Evolutionary conservation across 441 rosid genomes (phyloP).

Genomic region (Hura crepitans): DNA sequence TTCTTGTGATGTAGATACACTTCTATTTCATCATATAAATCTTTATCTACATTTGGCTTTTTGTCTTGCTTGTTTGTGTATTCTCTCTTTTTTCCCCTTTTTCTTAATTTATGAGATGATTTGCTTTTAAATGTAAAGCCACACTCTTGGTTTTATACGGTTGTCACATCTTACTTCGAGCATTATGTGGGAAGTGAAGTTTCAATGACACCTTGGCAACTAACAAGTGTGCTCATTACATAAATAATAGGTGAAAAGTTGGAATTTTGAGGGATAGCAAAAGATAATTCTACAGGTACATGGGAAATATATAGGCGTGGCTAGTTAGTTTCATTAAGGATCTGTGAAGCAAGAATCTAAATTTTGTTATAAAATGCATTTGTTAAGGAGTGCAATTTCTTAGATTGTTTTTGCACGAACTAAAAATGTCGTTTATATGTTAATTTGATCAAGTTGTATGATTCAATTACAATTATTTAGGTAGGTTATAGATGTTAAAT

Average conservation of each 20-base stretch:
- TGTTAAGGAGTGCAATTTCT: neutral
- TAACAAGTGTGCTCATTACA: neutral
- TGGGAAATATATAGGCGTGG: neutral
- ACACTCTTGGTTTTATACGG: neutral
- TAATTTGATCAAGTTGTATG: constrained; percentile 1
- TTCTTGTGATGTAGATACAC: neutral
- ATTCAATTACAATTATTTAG: neutral
- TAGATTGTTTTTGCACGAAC: neutral
- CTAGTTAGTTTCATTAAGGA: neutral
- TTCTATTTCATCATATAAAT: neutral
- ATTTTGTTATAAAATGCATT: no score
- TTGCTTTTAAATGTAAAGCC: neutral
- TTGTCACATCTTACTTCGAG: neutral
- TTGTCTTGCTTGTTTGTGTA: neutral
- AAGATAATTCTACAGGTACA: neutral
- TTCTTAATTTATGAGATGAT: neutral
- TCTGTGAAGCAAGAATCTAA: neutral
- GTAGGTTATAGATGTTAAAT: neutral
- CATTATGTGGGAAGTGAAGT: neutral
- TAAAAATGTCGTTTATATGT: neutral
- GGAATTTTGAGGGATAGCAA: neutral
- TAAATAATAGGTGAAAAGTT: neutral
- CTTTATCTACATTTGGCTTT: neutral
- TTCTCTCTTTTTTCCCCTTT: no score
- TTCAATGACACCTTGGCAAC: neutral